Percentiles rank a stretch among this genome's conserved stretches.
Evolutionary conservation across 2,329 filamentous ascomycete species (phyloP).

Genomic region (Xylaria sp.): DNA sequence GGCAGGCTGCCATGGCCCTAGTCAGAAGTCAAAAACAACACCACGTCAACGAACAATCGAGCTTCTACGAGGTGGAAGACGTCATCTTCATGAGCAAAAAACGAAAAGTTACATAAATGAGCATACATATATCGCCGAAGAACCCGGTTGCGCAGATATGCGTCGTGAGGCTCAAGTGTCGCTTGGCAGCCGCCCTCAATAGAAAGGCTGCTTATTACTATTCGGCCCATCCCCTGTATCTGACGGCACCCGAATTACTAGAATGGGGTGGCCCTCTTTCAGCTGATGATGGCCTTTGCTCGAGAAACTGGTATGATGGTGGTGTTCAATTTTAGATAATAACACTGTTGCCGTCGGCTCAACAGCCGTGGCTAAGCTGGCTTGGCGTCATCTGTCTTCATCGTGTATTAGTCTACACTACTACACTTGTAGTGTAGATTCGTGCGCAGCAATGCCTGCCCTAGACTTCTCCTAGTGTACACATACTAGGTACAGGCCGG

Average conservation of each 20-base stretch:
- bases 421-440: neutral
- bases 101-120: neutral
- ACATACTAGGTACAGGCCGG: slow-evolving; percentile 3
- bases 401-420: neutral
- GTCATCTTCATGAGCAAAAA: neutral
- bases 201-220: neutral
- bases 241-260: slow-evolving; percentile 16
- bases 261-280: neutral
- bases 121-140: too few species aligned
- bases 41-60: neutral
- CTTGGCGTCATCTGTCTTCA: slow-evolving; percentile 19
- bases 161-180: slow-evolving; percentile 7
- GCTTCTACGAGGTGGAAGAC: neutral
- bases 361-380: slow-evolving; percentile 14
- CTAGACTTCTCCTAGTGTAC: neutral
- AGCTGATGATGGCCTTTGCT: slow-evolving; percentile 13
- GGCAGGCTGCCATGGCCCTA: slow-evolving; percentile 6
- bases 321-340: slow-evolving; percentile 15
- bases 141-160: too few species aligned
- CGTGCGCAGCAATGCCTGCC: neutral
- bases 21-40: slow-evolving; percentile 20
- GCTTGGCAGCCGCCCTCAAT: neutral
- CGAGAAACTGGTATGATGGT: neutral
- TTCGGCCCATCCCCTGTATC: slow-evolving; percentile 1
- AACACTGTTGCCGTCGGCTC: slow-evolving; percentile 1